Evolutionary conservation across 1,139 yeast species (phyloP), one percentile per base, ranked within the genome.

Genomic region (Kazachstania sp.): DNA sequence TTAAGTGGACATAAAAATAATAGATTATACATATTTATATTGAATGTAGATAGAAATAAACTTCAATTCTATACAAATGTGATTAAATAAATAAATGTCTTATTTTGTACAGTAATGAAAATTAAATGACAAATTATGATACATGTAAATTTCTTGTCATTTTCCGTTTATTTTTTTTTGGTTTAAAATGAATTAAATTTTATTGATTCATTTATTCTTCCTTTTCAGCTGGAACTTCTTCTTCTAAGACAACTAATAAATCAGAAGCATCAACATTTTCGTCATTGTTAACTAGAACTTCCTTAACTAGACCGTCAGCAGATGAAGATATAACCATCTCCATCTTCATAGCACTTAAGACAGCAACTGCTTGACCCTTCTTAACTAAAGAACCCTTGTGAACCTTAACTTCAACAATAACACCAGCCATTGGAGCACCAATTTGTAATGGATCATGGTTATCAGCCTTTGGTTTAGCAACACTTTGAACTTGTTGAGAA

Each of bases 381-480:
- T 86, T 87, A 56, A 94, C 95, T 57, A 83, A 84, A 46, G 81
- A 75, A 52, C 95, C 96, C 58, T 79, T 79, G 71, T 87, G 86
- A 52, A 87, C 86, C 65, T 95, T 86, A 49, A 92, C 83, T 71
- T 94, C 98, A 57, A 92, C 87, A 50, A 92, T 88, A 53, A 92
- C 97, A 73, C 99, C 99, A 32, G 97, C 95, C 98, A 92, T 92
- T 69, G 98, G 99, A 4, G 98, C 95, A 58, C 97, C 98, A 54
- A 94, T 83, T 58, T 94, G 97, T 63, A 83, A 85, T 51, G 95
- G 88, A 67, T 86, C 85, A 64, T 78, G 81, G 16, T 81, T 74
- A 57, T 83, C 86, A 43, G 97, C 98, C 78, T 92, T 94, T 57
- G 90, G 85, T 67, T 97, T 84, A 30, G 94, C 73, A 54, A 85